Base-by-base conservation (phyloP, 169 alveolate species). In the Plasmodium falciparum region DNA sequence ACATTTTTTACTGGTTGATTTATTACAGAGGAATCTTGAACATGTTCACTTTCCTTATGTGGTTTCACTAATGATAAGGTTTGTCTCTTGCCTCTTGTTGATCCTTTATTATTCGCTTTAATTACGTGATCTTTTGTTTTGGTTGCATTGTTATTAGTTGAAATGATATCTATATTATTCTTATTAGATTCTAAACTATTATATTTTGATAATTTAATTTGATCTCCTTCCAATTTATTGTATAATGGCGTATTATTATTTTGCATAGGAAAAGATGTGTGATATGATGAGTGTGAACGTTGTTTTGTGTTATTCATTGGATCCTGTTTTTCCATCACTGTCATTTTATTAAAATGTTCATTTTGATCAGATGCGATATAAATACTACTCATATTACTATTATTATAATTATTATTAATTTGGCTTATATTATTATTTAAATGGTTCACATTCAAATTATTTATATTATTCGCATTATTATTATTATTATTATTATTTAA, bases 1-100 rank as follows among this genome's bases (percentile, higher is more conserved):
- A 39, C 47, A 39, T 75, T 20, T 29, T 58, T 62, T 15, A 67
- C 45, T 26, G 52, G 85, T 58, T 83, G 43, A 22, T 69, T 62
- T n/a, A 29, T 8, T 20, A 49, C 43, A n/a, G 45, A 33, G n/a
- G 63, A n/a, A 11, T 69, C 91, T 26, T 11, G 17, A 24, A 61
- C 11, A n/a, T 17, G 5, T 29, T 2, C 67, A 33, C 45, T 22
- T 45, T 2, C 61, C 33, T 29, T 74, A 26, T 43, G 39, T 22
- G 88, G 13, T 45, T 74, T 74, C 15, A 67, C 63, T 62, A 43
- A 29, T 7, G 58, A 45, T 33, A 59, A 11, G 13, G 45, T 12
- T 74, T 22, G 56, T 17, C 59, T 61, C 74, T 61, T 74, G 33
- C 13, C 24, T 50, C 63, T 74, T 6, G 54, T 24, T 39, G 65